A percentile compares a stretch with the other conserved stretches of the same genome.
These are phyloP conservation scores for Kickxella alabastrina DNA, from an alignment of 192 early-diverging fungal genomes.

Conservation along the genomic window DNA sequence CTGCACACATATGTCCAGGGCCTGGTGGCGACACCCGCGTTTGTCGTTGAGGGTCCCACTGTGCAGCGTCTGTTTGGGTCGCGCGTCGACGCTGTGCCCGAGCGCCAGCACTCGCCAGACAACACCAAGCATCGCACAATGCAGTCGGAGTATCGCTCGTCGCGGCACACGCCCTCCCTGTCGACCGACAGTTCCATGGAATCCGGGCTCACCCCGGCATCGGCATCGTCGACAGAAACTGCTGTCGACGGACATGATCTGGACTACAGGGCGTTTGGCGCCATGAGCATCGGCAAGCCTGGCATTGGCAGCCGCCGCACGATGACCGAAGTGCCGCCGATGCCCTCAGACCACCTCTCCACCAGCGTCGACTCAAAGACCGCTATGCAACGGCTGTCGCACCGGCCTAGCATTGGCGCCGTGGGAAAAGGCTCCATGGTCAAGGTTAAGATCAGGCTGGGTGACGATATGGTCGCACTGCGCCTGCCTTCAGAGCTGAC, in stretches of 20 bases:
- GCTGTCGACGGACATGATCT: slow-evolving; percentile 21
- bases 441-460: slow-evolving; percentile 69
- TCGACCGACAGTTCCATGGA: slow-evolving; percentile 32
- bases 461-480: slow-evolving; percentile 71
- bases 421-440: slow-evolving; percentile 40
- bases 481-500: slow-evolving; percentile 59
- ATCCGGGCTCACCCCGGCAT: slow-evolving; percentile 26
- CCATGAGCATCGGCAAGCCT: slow-evolving; percentile 9
- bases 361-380: not conserved
- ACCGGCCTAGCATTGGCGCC: slow-evolving; percentile 32
- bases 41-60: slow-evolving; percentile 50
- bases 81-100: slow-evolving; percentile 9
- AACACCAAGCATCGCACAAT: slow-evolving; percentile 5
- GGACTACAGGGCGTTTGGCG: slow-evolving; percentile 6
- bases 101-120: slow-evolving; percentile 4
- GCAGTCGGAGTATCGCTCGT: not conserved
- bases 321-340: slow-evolving; percentile 16
- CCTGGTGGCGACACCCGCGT: slow-evolving; percentile 55
- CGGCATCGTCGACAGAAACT: slow-evolving; percentile 37
- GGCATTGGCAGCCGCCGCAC: slow-evolving; percentile 4
- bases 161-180: slow-evolving; percentile 27
- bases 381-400: slow-evolving; percentile 34
- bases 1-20: slow-evolving; percentile 66
- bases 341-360: slow-evolving; percentile 43
- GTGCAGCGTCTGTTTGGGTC: slow-evolving; percentile 50